phyloP scores from a whole-genome alignment of 805 yeast species.

The Lipomyces chichibuensis region DNA sequence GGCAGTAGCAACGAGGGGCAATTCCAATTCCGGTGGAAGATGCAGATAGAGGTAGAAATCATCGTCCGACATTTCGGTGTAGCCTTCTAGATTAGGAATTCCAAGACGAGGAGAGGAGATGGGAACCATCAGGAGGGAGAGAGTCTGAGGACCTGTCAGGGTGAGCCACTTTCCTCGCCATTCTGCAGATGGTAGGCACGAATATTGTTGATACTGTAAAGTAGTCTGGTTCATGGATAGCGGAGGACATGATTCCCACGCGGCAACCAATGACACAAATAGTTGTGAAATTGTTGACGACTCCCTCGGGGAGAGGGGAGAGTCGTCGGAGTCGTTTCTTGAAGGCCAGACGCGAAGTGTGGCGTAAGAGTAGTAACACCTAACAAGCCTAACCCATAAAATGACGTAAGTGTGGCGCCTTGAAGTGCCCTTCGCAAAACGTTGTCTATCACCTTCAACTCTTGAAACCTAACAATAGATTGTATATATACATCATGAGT shows the following conservation, averaged over 20 bases:
- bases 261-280: neutral
- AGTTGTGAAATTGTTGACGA: constrained; percentile 1
- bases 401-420: too few relatives aligned
- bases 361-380: too few relatives aligned
- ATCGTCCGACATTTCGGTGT: constrained; percentile 42
- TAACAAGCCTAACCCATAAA: too few relatives aligned
- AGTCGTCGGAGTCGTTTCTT: too few relatives aligned
- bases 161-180: constrained; percentile 1
- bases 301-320: too few relatives aligned
- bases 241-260: neutral
- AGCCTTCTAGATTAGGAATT: neutral
- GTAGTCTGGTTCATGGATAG: neutral
- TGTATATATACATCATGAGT: too few relatives aligned
- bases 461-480: too few relatives aligned
- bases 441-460: too few relatives aligned
- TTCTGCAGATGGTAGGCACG: constrained; percentile 1
- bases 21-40: constrained; percentile 29
- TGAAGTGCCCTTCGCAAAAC: too few relatives aligned
- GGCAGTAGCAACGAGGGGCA: neutral
- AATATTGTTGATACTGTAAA: constrained; percentile 4
- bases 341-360: too few relatives aligned
- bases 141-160: constrained; percentile 59
- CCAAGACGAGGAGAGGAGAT: constrained; percentile 53
- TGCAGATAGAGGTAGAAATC: constrained; percentile 44
- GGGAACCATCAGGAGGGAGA: constrained; percentile 63